These are phyloP conservation scores for Backusella morwellensis DNA, from an alignment of 192 early-diverging fungal genomes.

Conservation along the genomic window DNA sequence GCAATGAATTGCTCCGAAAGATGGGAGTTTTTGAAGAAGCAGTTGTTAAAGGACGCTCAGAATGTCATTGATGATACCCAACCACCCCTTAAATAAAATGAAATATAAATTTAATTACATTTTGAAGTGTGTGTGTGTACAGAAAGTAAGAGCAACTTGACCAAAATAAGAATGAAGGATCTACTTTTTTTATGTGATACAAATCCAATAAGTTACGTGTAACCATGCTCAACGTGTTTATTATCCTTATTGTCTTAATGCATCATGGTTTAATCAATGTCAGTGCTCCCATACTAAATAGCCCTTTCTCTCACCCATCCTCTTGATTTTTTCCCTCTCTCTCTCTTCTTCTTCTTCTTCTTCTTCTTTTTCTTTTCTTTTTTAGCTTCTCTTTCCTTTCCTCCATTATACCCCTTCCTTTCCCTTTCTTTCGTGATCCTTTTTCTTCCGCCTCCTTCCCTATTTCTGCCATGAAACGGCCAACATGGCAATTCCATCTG, in stretches of 20 bases:
- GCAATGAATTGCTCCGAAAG: conserved; percentile 19
- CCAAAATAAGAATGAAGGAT: not conserved
- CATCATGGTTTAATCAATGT: conserved; percentile 19
- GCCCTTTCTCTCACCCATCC: not conserved
- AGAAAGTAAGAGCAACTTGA: not conserved
- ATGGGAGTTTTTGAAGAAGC: conserved; percentile 23
- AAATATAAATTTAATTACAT: not conserved
- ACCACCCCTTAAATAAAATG: not conserved
- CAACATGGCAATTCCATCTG: not conserved
- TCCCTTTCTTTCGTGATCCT: not conserved
- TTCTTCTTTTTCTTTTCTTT: not conserved
- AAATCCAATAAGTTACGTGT: conserved; percentile 14
- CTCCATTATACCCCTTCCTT: conserved; percentile 4
- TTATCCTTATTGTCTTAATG: conserved; percentile 7
- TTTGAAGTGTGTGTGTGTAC: not conserved
- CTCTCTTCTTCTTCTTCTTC: not conserved
- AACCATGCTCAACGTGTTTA: conserved; percentile 17
- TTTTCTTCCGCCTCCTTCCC: not conserved
- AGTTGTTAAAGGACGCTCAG: conserved; percentile 14
- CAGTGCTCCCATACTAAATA: conserved; percentile 14
- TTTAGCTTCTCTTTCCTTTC: not conserved
- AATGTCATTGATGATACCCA: not conserved
- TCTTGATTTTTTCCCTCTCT: not conserved
- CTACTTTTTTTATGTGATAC: not conserved
- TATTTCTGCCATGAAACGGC: conserved; percentile 3